phyloP scores from a whole-genome alignment of 1,284 basidiomycete genomes.

The Crucibulum parvulum region DNA sequence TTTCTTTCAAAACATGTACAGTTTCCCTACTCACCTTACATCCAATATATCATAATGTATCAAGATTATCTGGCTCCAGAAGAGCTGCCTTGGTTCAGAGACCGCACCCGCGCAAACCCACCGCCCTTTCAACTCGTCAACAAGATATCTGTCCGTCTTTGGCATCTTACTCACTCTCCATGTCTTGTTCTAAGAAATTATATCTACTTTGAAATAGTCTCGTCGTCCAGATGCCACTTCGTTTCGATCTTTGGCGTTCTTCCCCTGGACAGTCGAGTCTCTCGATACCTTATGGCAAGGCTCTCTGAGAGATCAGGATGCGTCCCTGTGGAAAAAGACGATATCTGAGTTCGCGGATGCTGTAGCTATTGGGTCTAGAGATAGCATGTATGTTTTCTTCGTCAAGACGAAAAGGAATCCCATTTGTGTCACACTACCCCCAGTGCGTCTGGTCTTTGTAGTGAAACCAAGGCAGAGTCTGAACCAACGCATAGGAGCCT shows the following conservation, averaged over 20 bases:
- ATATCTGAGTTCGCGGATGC: constrained; percentile 54
- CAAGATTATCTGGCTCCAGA: not conserved
- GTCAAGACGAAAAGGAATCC: constrained; percentile 36
- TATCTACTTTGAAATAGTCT: constrained; percentile 18
- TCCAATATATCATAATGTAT: too few species aligned
- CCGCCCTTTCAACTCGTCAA: constrained; percentile 46
- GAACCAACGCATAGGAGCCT: constrained; percentile 17
- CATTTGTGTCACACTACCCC: constrained; percentile 43
- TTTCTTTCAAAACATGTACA: too few species aligned
- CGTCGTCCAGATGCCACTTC: constrained; percentile 22
- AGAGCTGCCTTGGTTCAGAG: constrained; percentile 46
- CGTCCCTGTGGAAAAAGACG: constrained; percentile 51
- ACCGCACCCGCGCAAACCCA: constrained; percentile 20
- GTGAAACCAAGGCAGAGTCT: not conserved
- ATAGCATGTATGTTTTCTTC: constrained; percentile 45
- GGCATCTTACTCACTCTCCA: constrained; percentile 3
- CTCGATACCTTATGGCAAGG: constrained; percentile 54
- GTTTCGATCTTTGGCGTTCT: constrained; percentile 50
- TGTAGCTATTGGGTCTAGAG: constrained; percentile 54
- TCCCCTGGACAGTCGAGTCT: constrained; percentile 64
- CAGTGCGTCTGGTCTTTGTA: constrained; percentile 24
- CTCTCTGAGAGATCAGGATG: constrained; percentile 38
- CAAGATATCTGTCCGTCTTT: constrained; percentile 34
- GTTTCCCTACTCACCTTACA: too few species aligned
- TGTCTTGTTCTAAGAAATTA: not conserved